Percentiles rank a stretch among this genome's conserved stretches.
Conservation (phyloP, 23 red algal genomes). For the Gracilaria vermiculophylla region DNA sequence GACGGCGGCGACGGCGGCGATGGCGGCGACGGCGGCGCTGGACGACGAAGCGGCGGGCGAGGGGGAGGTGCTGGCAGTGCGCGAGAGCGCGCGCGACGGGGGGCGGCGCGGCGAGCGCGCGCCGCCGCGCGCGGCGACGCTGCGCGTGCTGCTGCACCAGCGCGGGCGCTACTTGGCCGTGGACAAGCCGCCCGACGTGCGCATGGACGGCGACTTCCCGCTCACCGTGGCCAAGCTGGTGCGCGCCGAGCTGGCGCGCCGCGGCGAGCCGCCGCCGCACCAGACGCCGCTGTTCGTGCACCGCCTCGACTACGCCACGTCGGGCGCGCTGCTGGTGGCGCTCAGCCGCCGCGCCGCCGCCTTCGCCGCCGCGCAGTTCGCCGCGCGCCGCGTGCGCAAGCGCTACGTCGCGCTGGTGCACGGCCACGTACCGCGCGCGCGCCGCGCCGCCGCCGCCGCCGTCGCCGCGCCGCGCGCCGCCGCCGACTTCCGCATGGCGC, state of each 20-base stretch:
- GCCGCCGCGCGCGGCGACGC: slow-evolving; percentile 24
- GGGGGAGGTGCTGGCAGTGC: not conserved
- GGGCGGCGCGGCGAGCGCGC: not conserved
- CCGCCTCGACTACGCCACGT: slow-evolving; percentile 96
- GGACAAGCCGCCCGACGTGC: slow-evolving; percentile 90
- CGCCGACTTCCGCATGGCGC: not conserved
- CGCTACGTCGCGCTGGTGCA: slow-evolving; percentile 88
- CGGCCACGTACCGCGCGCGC: slow-evolving; percentile 22
- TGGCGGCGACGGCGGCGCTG: not conserved
- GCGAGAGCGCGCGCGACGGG: not conserved
- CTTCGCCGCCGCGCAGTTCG: slow-evolving; percentile 63
- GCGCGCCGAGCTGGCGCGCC: not conserved
- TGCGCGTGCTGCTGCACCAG: slow-evolving; percentile 56
- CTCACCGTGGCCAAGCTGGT: slow-evolving; percentile 80
- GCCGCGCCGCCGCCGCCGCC: not conserved
- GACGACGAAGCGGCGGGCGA: no score
- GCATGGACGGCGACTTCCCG: slow-evolving; percentile 80
- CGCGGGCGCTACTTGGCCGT: slow-evolving; percentile 74
- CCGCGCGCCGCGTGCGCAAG: slow-evolving; percentile 61
- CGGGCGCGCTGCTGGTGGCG: slow-evolving; percentile 80
- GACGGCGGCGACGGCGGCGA: not conserved
- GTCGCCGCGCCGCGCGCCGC: not conserved
- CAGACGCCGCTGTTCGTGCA: slow-evolving; percentile 48
- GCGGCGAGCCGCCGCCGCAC: not conserved
- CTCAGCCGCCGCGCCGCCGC: slow-evolving; percentile 63